Conservation (phyloP, 2,329 filamentous ascomycete genomes). For the Paraphaeosphaeria sporulosa region DNA sequence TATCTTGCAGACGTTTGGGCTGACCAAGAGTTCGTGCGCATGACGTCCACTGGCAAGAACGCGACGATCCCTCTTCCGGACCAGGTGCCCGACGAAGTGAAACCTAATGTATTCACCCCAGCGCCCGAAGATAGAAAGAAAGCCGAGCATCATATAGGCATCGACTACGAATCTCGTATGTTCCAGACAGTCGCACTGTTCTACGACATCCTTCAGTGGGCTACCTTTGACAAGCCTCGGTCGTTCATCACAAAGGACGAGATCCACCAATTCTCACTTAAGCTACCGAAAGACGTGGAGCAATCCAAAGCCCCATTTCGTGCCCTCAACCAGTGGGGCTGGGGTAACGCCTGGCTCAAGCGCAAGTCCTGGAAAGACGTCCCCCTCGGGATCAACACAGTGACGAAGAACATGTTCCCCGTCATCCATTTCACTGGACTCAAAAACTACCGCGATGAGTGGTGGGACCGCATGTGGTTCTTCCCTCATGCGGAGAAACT, state of each 20-base stretch:
- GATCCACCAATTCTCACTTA: neutral
- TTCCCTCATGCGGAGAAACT: neutral
- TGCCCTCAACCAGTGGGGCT: neutral
- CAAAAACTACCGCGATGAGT: slow-evolving; percentile 7
- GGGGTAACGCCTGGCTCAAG: neutral
- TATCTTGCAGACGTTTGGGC: slow-evolving; percentile 6
- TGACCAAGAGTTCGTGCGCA: slow-evolving; percentile 9
- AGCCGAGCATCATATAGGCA: slow-evolving; percentile 2
- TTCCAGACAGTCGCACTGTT: slow-evolving; percentile 1
- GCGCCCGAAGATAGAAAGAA: neutral
- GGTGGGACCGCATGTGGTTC: slow-evolving; percentile 11
- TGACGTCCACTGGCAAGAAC: neutral
- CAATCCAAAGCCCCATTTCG: neutral
- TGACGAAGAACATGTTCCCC: slow-evolving; percentile 5
- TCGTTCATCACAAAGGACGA: neutral
- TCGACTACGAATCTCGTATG: slow-evolving; percentile 3
- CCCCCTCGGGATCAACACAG: neutral
- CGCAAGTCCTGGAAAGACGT: slow-evolving; percentile 6
- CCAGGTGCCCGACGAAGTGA: neutral
- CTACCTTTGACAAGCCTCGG: neutral
- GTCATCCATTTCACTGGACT: slow-evolving; percentile 8
- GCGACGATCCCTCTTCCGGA: neutral
- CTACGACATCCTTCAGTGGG: slow-evolving; percentile 3
- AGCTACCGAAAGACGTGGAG: neutral
- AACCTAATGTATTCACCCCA: neutral